Base-by-base conservation (phyloP, 1,284 basidiomycete species). In the Microbotryum intermedium region DNA sequence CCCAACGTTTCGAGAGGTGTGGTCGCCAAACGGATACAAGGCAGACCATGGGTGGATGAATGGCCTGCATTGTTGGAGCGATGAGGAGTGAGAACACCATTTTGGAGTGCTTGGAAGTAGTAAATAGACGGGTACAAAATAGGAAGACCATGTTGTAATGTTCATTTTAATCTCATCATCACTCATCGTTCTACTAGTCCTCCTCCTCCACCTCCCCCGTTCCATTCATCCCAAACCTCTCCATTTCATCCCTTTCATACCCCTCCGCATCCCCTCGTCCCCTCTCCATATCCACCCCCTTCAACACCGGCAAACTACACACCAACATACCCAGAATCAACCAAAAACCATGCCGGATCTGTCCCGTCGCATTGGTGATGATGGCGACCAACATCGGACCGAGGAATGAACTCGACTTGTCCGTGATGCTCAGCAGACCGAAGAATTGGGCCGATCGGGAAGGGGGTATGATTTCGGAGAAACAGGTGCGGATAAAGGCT, bases 321-420 rank as follows among this genome's bases (percentile, higher is more conserved):
- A 87, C 84, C 13, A 95, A 78, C 84, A 94, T 87, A 51, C 78
- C 67, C 2, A 88, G 78, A 23, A 95, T 81, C 77, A 95, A 90
- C 72, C 90, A 83, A 74, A 95, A 95, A 2, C 85, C 85, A 64
- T 87, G 87, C 21, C 90, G 85, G 59, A 94, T 91, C 73, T 93
- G 46, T 21, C 90, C 90, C 0, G 88, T 91, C 50, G 79, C 74
- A 71, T 93, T 90, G 0, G 90, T 83, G 51, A 95, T 88, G 46
- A 90, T 68, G 0, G 90, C 90, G 1, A 95, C 90, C 25, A 88
- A 77, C 4, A 70, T 78, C 2, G 90, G 90, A 0, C 90, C 90
- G n/a, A 94, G 74, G 74, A 93, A 94, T 10, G 87, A 90, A 59
- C 84, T 85, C 18, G 87, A 89, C 83, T 90, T 90, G 76, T 89